Evolutionary conservation across 306 rosid genomes (phyloP).

Genomic region (Dalbergia cochinchinensis): DNA sequence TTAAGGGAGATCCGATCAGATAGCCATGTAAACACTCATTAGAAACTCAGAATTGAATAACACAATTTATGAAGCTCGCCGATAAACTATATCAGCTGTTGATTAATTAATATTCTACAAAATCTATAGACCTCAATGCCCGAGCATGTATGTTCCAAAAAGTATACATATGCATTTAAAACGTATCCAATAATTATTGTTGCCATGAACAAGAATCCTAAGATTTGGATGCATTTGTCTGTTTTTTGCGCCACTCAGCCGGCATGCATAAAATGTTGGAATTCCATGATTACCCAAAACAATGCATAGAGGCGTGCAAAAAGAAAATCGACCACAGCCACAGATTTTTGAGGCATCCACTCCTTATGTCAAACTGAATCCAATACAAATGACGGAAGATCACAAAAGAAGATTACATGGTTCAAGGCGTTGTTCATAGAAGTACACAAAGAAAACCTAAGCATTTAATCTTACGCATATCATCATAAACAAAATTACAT

Average conservation of each 20-base stretch:
- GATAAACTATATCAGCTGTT: no score
- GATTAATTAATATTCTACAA: no score
- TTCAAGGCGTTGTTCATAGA: conserved; percentile 46
- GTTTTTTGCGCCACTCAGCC: background rate
- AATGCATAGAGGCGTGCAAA: conserved; percentile 11
- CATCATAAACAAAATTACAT: background rate
- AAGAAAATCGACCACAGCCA: conserved; percentile 5
- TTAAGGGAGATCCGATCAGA: no score
- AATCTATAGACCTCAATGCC: no score
- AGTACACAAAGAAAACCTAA: conserved; percentile 39
- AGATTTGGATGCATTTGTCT: background rate
- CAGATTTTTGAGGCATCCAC: conserved; percentile 37
- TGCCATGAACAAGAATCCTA: background rate
- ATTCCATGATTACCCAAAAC: conserved; percentile 8
- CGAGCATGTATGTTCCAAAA: no score
- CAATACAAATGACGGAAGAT: conserved; percentile 27
- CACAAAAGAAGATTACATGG: conserved; percentile 46
- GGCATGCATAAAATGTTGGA: background rate
- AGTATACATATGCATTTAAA: no score
- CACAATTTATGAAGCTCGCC: no score
- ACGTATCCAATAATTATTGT: background rate
- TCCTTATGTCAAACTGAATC: conserved; percentile 40
- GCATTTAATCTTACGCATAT: background rate
- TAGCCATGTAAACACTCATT: no score
- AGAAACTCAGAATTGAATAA: no score